phyloP scores from a whole-genome alignment of 2,329 filamentous ascomycete genomes.

The Capronia americana region DNA sequence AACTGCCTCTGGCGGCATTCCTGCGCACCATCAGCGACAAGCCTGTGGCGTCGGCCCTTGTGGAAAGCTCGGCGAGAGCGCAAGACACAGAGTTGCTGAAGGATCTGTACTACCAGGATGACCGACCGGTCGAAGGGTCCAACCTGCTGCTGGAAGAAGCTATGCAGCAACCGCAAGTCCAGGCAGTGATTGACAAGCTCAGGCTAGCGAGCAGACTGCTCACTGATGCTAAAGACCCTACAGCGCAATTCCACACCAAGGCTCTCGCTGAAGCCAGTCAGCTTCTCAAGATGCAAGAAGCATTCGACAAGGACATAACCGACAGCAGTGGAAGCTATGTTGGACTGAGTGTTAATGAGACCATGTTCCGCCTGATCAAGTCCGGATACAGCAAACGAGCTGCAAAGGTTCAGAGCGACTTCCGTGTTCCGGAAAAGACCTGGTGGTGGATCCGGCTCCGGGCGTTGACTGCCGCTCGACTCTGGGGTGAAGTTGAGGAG shows the following conservation, averaged over 20 bases:
- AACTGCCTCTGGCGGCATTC: slow-evolving; percentile 86
- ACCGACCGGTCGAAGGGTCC: slow-evolving; percentile 84
- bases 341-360: slow-evolving; percentile 87
- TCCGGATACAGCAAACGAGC: slow-evolving; percentile 83
- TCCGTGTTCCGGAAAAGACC: slow-evolving; percentile 89
- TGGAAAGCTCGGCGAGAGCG: slow-evolving; percentile 80
- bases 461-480: slow-evolving; percentile 84
- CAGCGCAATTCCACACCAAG: slow-evolving; percentile 69
- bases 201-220: slow-evolving; percentile 84
- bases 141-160: slow-evolving; percentile 87
- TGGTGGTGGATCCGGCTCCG: slow-evolving; percentile 86
- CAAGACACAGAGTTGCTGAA: slow-evolving; percentile 86
- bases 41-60: slow-evolving; percentile 83
- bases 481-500: slow-evolving; percentile 93
- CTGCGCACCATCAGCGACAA: slow-evolving; percentile 88
- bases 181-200: slow-evolving; percentile 81
- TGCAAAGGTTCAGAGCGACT: slow-evolving; percentile 86
- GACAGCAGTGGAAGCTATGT: slow-evolving; percentile 68
- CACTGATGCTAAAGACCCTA: slow-evolving; percentile 79
- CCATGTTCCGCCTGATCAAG: slow-evolving; percentile 84
- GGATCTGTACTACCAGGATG: slow-evolving; percentile 96
- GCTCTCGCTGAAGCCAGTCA: slow-evolving; percentile 79
- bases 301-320: slow-evolving; percentile 81
- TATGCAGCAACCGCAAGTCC: slow-evolving; percentile 71
- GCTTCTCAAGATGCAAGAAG: slow-evolving; percentile 83